Evolutionary conservation across 2,329 filamentous ascomycete species (phyloP).

Genomic region (Sporothrix humicola): DNA sequence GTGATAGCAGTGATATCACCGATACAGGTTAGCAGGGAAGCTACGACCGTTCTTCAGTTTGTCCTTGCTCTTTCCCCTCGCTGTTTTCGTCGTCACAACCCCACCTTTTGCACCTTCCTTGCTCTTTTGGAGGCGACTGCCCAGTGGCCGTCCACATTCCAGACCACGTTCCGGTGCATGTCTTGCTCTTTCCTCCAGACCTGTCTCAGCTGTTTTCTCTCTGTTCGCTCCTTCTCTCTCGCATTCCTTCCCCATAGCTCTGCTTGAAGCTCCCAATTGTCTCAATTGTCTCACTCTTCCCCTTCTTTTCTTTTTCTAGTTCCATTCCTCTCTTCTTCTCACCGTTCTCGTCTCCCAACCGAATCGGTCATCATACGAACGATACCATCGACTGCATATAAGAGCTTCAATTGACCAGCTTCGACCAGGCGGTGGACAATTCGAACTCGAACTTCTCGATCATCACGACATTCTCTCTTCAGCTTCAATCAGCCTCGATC

Average conservation of each 20-base stretch:
- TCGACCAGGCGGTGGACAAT: neutral
- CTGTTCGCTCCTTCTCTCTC: neutral
- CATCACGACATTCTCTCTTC: neutral
- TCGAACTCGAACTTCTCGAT: neutral
- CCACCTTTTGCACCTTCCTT: conserved; percentile 19
- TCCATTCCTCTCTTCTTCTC: neutral
- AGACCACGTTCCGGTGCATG: conserved; percentile 10
- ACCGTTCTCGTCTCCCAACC: conserved; percentile 7
- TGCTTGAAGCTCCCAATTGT: neutral
- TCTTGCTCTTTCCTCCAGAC: neutral
- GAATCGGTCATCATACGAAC: neutral
- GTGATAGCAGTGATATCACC: conserved; percentile 4
- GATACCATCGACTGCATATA: neutral
- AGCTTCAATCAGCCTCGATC: neutral
- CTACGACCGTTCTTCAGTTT: neutral
- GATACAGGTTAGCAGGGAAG: neutral
- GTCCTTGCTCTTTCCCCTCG: conserved; percentile 4
- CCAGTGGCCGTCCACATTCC: conserved; percentile 19
- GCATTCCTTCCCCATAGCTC: neutral
- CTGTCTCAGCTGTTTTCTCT: neutral
- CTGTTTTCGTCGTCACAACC: conserved; percentile 30
- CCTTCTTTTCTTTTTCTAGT: conserved; percentile 1
- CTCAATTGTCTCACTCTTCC: conserved; percentile 6
- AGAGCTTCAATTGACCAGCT: conserved; percentile 1
- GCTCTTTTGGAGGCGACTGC: neutral